Conservation (phyloP, 441 rosid species). For the Biscutella laevigata region DNA sequence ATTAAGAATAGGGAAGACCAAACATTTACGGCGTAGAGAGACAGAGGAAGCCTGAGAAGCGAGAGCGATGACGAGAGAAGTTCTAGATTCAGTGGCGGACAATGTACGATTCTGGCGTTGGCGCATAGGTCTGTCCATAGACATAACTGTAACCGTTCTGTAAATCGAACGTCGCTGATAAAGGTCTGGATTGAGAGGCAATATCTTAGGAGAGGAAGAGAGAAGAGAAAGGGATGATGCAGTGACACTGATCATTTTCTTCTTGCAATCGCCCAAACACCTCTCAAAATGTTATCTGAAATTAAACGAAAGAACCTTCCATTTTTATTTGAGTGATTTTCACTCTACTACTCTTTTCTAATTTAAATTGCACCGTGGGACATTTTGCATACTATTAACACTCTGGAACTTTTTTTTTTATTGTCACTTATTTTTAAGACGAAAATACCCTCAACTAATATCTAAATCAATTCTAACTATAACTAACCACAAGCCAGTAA, state of each 20-base stretch:
- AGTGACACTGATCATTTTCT: not conserved
- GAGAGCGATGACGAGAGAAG: conserved; percentile 72
- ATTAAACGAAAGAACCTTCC: no score
- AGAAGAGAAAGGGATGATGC: conserved; percentile 20
- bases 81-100: conserved; percentile 55
- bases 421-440: no score
- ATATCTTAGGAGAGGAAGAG: conserved; percentile 14
- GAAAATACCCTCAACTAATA: no score
- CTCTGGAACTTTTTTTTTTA: no score
- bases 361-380: no score
- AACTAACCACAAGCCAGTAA: no score
- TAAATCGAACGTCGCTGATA: conserved; percentile 13
- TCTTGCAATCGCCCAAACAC: conserved; percentile 11
- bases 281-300: no score
- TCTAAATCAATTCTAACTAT: no score
- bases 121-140: conserved; percentile 23
- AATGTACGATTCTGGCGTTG: conserved; percentile 35
- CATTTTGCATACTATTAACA: no score
- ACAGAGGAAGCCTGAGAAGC: conserved; percentile 47
- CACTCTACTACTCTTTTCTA: no score
- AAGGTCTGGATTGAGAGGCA: not conserved
- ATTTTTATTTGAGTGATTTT: no score
- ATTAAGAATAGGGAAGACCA: not conserved
- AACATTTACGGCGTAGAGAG: conserved; percentile 73
- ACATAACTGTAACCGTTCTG: conserved; percentile 25